Conservation (phyloP, 179 eudicot species). For the Nepenthes alata region DNA sequence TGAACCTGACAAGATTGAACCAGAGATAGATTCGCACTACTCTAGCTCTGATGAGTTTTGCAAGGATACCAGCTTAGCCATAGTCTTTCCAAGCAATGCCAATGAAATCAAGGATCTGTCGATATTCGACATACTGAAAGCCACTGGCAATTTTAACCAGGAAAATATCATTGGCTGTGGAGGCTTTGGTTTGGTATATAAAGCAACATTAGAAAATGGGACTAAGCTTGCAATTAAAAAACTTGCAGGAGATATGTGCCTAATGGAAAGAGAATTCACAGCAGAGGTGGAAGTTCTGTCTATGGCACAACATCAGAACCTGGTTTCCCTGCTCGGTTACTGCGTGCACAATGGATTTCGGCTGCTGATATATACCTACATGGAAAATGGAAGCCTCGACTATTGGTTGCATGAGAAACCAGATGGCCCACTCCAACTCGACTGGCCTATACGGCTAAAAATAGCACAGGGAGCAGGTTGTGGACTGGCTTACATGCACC, state of each 20-base stretch:
- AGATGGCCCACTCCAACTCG: slow-evolving; percentile 61
- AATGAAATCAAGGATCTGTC: slow-evolving; percentile 49
- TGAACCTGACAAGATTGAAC: slow-evolving; percentile 32
- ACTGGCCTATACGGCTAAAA: slow-evolving; percentile 68
- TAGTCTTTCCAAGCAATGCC: slow-evolving; percentile 49
- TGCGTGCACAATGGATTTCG: slow-evolving; percentile 73
- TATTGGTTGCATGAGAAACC: slow-evolving; percentile 87
- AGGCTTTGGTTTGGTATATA: slow-evolving; percentile 87
- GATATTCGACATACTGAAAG: slow-evolving; percentile 60
- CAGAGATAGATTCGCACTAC: slow-evolving; percentile 30
- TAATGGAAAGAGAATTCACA: slow-evolving; percentile 83
- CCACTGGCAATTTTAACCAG: slow-evolving; percentile 79
- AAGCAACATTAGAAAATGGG: slow-evolving; percentile 66
- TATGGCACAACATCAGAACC: slow-evolving; percentile 68
- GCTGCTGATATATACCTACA: slow-evolving; percentile 69
- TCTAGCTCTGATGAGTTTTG: slow-evolving; percentile 35
- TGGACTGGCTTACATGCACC: slow-evolving; percentile 91
- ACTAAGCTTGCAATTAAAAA: slow-evolving; percentile 69
- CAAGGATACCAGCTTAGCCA: slow-evolving; percentile 52
- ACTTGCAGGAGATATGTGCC: slow-evolving; percentile 86
- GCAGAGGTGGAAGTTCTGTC: slow-evolving; percentile 90
- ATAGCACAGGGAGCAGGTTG: slow-evolving; percentile 62
- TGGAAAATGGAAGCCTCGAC: slow-evolving; percentile 96
- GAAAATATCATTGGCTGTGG: slow-evolving; percentile 90
- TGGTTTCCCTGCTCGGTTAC: slow-evolving; percentile 83